Evolutionary conservation across 1,139 yeast species (phyloP), one percentile per base, ranked within the genome.

Genomic region (Candida pseudoviswanathii): DNA sequence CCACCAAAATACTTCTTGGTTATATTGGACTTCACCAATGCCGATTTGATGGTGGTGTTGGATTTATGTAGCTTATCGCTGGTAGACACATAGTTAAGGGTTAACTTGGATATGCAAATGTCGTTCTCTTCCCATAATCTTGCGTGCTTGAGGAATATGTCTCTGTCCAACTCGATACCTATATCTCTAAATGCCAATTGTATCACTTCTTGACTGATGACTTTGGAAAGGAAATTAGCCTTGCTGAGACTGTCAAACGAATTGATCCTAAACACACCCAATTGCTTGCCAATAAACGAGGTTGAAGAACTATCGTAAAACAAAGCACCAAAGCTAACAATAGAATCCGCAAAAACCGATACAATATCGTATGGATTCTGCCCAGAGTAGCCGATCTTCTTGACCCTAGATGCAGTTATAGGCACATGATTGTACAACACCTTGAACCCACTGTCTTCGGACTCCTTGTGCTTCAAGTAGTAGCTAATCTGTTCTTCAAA

Each of bases 181-280:
- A 84, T 68, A 54, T 83, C 87, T 44, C 77, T 66, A 50, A 86
- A 75, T 5, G 88, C 84, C 43, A 80, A 64, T 45, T 80, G 82
- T 24, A 86, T 65, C 4, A 85, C 86, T 59, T 82, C 86, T 58
- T 80, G 86, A 56, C 84, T 75, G 5, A 87, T 75, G 21, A 82
- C 71, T 54, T 79, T 81, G 46, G 84, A 81, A 6, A 86, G 73
- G 41, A 77, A 73, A 54, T 83, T 83, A 9, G 88, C 82, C 53
- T 86, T 83, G 49, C 77, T 81, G 49, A 84, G 71, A n/a, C 88
- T 81, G 59, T 84, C 86, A 54, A 85, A 78, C 0, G 90, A 82
- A 57, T 84, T 84, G 7, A 85, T 75, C 53, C 90, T 62, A 54
- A 86, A 80, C 0, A 82, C 81, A 10, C 94, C 95, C 38, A 84